phyloP scores from a whole-genome alignment of 2,329 filamentous ascomycete species.

The Fulvia fulva region DNA sequence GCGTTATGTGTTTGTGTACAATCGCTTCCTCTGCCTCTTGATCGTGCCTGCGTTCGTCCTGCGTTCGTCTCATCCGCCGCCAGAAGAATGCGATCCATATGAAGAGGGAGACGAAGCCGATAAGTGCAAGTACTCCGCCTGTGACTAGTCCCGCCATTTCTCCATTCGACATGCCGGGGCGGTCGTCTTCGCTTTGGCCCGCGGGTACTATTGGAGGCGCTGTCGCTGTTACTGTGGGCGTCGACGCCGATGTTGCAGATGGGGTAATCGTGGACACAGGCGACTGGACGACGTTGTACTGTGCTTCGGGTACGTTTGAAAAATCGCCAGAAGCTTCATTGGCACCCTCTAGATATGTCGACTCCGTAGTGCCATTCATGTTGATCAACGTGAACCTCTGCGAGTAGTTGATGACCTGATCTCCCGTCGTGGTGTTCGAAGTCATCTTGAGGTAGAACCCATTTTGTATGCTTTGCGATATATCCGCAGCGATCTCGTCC shows the following conservation, averaged over 20 bases:
- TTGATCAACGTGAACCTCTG: conserved; percentile 58
- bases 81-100: conserved; percentile 6
- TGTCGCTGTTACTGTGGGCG: neutral
- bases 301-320: conserved; percentile 17
- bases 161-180: neutral
- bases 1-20: neutral
- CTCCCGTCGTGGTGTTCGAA: conserved; percentile 16
- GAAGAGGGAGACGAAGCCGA: conserved; percentile 5
- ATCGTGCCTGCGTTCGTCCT: neutral
- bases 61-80: neutral
- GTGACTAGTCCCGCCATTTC: neutral
- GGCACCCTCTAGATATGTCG: conserved; percentile 32
- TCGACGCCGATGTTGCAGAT: neutral
- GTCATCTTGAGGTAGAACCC: conserved; percentile 24
- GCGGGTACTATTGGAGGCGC: neutral
- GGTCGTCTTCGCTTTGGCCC: neutral
- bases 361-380: conserved; percentile 58
- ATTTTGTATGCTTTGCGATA: conserved; percentile 21
- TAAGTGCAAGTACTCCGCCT: neutral
- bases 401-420: conserved; percentile 55
- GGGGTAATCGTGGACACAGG: neutral
- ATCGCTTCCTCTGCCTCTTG: neutral
- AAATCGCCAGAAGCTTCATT: conserved; percentile 11
- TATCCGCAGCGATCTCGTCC: conserved; percentile 13
- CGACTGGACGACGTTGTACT: conserved; percentile 16